Percentiles rank a stretch among this genome's conserved stretches.
Evolutionary conservation across 441 rosid genomes (phyloP).

Genomic region (Melastoma candidum): DNA sequence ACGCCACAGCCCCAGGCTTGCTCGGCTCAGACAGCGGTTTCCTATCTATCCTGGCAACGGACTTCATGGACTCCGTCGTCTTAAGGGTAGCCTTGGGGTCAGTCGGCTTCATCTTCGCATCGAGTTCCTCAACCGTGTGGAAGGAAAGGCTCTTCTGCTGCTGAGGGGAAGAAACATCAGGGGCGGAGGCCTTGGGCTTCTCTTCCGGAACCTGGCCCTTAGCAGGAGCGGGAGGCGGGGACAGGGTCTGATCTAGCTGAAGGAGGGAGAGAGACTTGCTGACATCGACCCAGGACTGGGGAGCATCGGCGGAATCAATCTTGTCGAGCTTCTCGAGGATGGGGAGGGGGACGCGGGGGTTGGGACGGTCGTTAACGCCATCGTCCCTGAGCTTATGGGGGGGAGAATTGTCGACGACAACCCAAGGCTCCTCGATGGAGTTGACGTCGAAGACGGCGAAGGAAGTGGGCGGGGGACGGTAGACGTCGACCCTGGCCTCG

Average conservation of each 20-base stretch:
- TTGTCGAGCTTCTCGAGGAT: conserved; percentile 48
- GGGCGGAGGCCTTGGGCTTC: too few species aligned
- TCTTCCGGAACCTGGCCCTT: too few species aligned
- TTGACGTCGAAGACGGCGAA: conserved; percentile 69
- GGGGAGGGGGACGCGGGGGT: conserved; percentile 20
- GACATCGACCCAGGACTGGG: conserved; percentile 90
- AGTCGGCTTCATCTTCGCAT: conserved; percentile 30
- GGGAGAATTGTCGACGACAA: conserved; percentile 9
- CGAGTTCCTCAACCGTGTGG: conserved; percentile 75
- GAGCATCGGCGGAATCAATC: conserved; percentile 38
- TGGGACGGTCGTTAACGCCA: conserved; percentile 16
- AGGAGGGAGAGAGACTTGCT: conserved; percentile 43
- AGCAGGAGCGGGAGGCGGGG: too few species aligned
- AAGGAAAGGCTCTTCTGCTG: conserved; percentile 42
- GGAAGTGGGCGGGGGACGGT: conserved; percentile 51
- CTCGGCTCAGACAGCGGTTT: conserved; percentile 3
- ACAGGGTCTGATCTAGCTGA: too few species aligned
- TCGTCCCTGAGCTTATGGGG: conserved; percentile 7
- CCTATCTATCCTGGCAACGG: neutral
- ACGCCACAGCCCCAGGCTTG: conserved; percentile 5
- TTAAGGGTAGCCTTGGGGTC: conserved; percentile 22
- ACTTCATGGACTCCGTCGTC: conserved; percentile 29
- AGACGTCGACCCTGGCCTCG: conserved; percentile 45
- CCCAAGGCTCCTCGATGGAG: conserved; percentile 85
- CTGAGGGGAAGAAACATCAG: too few species aligned